Evolutionary conservation across 75 land plant genomes (phyloP), one percentile per base, ranked within the genome.

Genomic region (Pinus tabuliformis): DNA sequence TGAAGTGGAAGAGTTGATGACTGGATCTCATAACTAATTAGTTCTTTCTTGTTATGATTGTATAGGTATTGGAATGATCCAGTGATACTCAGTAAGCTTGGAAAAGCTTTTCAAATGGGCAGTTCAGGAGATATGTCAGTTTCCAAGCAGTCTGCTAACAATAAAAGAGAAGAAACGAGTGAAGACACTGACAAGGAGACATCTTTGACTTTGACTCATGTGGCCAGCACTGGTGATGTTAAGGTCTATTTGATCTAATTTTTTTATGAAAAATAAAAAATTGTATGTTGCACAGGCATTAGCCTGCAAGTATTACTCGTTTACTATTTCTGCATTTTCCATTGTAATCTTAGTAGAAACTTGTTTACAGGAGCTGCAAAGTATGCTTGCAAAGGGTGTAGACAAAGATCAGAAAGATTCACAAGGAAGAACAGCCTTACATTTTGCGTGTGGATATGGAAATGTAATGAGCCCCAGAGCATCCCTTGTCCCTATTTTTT

Each of bases 51-150:
- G n/a, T 9, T 39, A 42, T 68, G 52, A 11, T 42, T 60, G 22
- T 68, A 21, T 42, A 85, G 87, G 82, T 85, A 85, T 56, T 85
- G 87, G 87, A 85, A 85, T 83, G 87, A 85, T 73, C 87, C 87
- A 15, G 81, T 62, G 36, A 78, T 85, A 28, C 86, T 85, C 17
- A 72, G 77, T 74, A 85, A 85, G 77, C 78, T 85, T 21, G 86
- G 87, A 14, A 77, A 74, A 59, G 87, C 87, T 15, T 84, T 85
- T 77, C 87, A 86, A 57, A 81, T 75, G 20, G 87, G 82, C 20
- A 73, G 59, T n/a, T 77, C 87, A 4, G 77, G 78, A 58, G 81
- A 85, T 16, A 22, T 3, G 54, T 72, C 57, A 59, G 61, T 22
- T 26, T 79, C 56, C 37, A 71, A 58, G 20, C 72, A 77, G 54